Percentiles rank a stretch among this genome's conserved stretches.
phyloP scores from a whole-genome alignment of 768 basidiomycete genomes.

The Amanita phalloides region DNA sequence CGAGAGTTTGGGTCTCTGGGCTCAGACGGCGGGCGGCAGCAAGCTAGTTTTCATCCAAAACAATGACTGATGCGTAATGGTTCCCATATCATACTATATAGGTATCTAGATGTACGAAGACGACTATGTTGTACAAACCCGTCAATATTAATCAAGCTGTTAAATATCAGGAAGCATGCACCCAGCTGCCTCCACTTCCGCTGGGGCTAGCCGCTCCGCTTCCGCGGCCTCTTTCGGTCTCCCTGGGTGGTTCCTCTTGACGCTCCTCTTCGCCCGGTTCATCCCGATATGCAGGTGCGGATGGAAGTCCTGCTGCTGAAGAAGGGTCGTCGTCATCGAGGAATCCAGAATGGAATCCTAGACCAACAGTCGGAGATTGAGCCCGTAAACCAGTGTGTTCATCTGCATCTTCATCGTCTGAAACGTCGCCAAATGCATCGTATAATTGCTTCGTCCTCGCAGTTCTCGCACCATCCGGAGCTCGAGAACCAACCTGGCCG shows the following conservation, averaged over 20 bases:
- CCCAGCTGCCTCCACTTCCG: conserved; percentile 66
- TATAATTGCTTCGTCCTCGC: conserved; percentile 82
- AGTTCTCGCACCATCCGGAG: conserved; percentile 40
- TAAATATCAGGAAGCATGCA: conserved; percentile 39
- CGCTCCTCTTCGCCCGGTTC: conserved; percentile 31
- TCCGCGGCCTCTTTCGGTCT: conserved; percentile 7
- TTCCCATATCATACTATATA: conserved; percentile 5
- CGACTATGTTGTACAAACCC: conserved; percentile 2
- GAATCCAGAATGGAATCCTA: conserved; percentile 71
- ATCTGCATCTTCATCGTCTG: conserved; percentile 71
- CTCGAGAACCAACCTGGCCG: conserved; percentile 16
- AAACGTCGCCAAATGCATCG: conserved; percentile 90
- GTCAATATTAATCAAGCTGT: background rate
- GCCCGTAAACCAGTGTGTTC: conserved; percentile 55
- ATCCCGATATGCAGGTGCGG: conserved; percentile 36
- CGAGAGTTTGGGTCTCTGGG: conserved; percentile 73
- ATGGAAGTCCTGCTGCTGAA: conserved; percentile 18
- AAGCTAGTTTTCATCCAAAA: conserved; percentile 59
- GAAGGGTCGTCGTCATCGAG: conserved; percentile 65
- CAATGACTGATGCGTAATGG: conserved; percentile 4
- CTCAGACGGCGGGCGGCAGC: conserved; percentile 73
- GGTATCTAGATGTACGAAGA: conserved; percentile 7
- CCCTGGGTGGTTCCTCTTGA: conserved; percentile 2
- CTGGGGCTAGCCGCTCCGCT: conserved; percentile 21
- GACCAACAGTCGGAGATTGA: conserved; percentile 20